These are phyloP conservation scores for Phytopythium boreale DNA, from an alignment of 352 stramenopile genomes.

Conservation along the genomic window DNA sequence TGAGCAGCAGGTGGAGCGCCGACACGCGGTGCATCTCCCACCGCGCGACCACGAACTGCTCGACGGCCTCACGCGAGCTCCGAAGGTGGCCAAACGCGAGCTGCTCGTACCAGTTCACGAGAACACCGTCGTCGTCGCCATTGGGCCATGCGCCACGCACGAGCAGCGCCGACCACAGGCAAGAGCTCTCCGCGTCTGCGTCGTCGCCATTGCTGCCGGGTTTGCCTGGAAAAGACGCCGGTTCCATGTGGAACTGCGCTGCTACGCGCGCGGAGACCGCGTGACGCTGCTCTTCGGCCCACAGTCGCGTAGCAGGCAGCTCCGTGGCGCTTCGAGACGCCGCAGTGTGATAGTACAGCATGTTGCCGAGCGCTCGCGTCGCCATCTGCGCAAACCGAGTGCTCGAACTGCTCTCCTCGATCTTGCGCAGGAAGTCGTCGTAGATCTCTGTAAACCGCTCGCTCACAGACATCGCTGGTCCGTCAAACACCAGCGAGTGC, in stretches of 20 bases:
- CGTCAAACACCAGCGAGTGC: conserved; percentile 17
- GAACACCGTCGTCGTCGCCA: conserved; percentile 8
- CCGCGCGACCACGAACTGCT: conserved; percentile 34
- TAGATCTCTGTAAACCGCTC: conserved; percentile 32
- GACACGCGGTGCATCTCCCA: conserved; percentile 32
- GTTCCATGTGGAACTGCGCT: conserved; percentile 28
- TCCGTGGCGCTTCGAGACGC: conserved; percentile 1
- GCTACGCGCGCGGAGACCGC: conserved; percentile 33
- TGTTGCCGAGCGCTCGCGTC: conserved; percentile 37
- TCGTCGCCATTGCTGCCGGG: background rate
- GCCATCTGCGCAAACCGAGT: conserved; percentile 22
- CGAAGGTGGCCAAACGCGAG: conserved; percentile 43
- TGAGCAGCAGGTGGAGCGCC: conserved; percentile 47
- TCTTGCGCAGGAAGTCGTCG: conserved; percentile 24
- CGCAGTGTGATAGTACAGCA: conserved; percentile 27
- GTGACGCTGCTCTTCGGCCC: conserved; percentile 35
- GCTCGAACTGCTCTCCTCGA: conserved; percentile 17
- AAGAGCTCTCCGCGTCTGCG: background rate
- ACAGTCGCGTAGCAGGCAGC: conserved; percentile 16
- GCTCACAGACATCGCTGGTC: conserved; percentile 23
- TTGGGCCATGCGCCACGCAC: conserved; percentile 35
- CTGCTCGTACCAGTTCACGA: conserved; percentile 55
- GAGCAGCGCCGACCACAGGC: conserved; percentile 49
- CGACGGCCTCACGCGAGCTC: conserved; percentile 14
- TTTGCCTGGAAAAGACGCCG: conserved; percentile 1